These are phyloP conservation scores for rapeseed (Brassica napus) DNA, from an alignment of 345 rosid genomes.

Conservation along the genomic window Da-Ae NC_063445.1:51433001-51433500, in stretches of 20 bases:
- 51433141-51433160: neutral
- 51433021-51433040: constrained; percentile 52
- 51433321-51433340: neutral
- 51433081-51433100: constrained; percentile 54
- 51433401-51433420: constrained; percentile 7
- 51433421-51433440: constrained; percentile 23
- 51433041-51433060: constrained; percentile 47
- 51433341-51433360: constrained; percentile 19
- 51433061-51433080: constrained; percentile 56
- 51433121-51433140: neutral
- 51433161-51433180: constrained; percentile 5
- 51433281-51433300: neutral
- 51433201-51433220: neutral
- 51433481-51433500: constrained; percentile 33
- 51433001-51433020: constrained; percentile 56
- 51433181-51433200: neutral
- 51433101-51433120: constrained; percentile 46
- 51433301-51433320: neutral
- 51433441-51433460: constrained; percentile 1
- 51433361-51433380: neutral
- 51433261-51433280: neutral
- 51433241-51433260: neutral
- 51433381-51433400: neutral
- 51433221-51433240: neutral
- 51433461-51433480: neutral